A percentile compares a stretch with the other conserved stretches of the same genome.
These are phyloP conservation scores for Diaporthe australafricana DNA, from an alignment of 2,329 filamentous ascomycete species.

Conservation along the genomic window DNA sequence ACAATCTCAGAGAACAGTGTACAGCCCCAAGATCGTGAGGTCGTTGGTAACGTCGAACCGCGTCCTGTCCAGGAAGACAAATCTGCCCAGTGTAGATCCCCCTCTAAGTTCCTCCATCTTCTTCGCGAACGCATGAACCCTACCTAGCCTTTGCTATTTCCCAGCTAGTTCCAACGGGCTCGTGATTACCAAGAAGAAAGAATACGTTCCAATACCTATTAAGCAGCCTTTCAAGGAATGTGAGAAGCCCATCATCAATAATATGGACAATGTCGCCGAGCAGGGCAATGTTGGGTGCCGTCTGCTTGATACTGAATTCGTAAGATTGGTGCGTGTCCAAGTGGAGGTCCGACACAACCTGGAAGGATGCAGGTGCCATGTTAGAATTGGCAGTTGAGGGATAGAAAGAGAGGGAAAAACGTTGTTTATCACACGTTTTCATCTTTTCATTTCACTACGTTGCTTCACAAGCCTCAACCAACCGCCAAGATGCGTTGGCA, in stretches of 20 bases:
- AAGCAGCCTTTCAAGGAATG: slow-evolving; percentile 62
- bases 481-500: not conserved
- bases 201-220: slow-evolving; percentile 60
- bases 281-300: slow-evolving; percentile 63
- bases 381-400: not conserved
- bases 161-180: slow-evolving; percentile 61
- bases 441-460: not conserved
- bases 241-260: slow-evolving; percentile 39
- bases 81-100: slow-evolving; percentile 46
- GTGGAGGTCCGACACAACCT: slow-evolving; percentile 69
- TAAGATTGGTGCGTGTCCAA: slow-evolving; percentile 62
- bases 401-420: not conserved
- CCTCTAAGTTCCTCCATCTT: slow-evolving; percentile 32
- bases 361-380: slow-evolving; percentile 39
- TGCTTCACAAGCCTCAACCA: not conserved
- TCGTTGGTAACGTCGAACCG: slow-evolving; percentile 42
- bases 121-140: slow-evolving; percentile 48
- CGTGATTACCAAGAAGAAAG: slow-evolving; percentile 67
- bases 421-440: not conserved
- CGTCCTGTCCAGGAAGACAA: slow-evolving; percentile 52
- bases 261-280: slow-evolving; percentile 66
- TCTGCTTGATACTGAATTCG: slow-evolving; percentile 56
- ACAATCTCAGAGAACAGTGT: slow-evolving; percentile 32
- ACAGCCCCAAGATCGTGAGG: slow-evolving; percentile 49
- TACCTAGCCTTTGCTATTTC: slow-evolving; percentile 40